Evolutionary conservation across 2,329 filamentous ascomycete genomes (phyloP), one percentile per base, ranked within the genome.

Genomic region (Mycosphaerella sp.): DNA sequence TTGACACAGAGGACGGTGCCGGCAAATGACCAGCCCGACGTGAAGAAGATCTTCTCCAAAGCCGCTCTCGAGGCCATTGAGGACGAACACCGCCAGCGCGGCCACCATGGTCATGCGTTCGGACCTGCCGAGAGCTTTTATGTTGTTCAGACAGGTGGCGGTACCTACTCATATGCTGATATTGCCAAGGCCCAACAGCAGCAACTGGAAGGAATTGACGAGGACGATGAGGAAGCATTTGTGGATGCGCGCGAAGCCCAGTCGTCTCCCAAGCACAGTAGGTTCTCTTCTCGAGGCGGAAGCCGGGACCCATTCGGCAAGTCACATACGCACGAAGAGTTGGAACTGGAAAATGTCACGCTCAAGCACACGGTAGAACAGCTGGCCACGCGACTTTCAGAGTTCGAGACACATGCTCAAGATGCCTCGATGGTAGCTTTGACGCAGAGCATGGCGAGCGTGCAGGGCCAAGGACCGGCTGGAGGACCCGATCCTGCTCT

Each of bases 361-460:
- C 77, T 97, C 44, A 91, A 93, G 63, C 81, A 86, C 51, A 83
- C 89, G 61, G 81, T 95, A 7, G 90, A 97, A 69, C 89, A 88
- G 44, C 79, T 96, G 32, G 87, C 86, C 56, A 87, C 86, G 61
- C 82, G 91, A 0, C 79, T 98, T n/a, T 87, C 93, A 62, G 86
- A 89, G 56, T 98, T 95, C 72, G 91, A 98, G 70, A 84, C 89
- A 35, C 90, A 88, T 62, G 89, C 89, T 0, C 93, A 97, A 70
- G 89, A 85, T 57, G 90, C 86, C 5, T 66, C 64, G 0, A 68
- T 69, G 34, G 87, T 86, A 47, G 88, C 89, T 2, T 78, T 97
- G 30, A 87, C 90, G 12, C 89, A 96, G 67, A 95, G 88, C 60
- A 83, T 82, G 62, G 72, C 75, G 58, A 71, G 74, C 53, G 69